Base-by-base conservation (phyloP, 495 filamentous ascomycete genomes). In the Talaromyces borbonicus region DNA sequence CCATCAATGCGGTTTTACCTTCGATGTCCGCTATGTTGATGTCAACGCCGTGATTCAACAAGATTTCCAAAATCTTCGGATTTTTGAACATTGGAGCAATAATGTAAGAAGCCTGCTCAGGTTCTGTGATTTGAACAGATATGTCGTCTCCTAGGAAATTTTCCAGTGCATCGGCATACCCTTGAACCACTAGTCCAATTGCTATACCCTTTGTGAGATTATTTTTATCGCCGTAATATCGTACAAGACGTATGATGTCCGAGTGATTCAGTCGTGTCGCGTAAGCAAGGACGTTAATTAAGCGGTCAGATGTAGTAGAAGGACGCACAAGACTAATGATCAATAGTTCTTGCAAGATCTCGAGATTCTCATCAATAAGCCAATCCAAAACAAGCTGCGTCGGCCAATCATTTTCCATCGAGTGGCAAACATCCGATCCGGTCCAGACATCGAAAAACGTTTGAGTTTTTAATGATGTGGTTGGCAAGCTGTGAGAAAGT, bases 1-100 rank as follows among this genome's bases (percentile, higher is more conserved):
- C 56, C 50, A 69, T 67, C 11, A 81, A 53, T 0, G 66, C 63
- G 5, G 69, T 74, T 14, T 36, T 47, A 6, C 59, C 59, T n/a
- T 48, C 29, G 16, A 46, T 51, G 31, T 56, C 52, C 18, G 37
- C 48, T 5, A 46, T 48, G 24, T 66, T 40, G 7, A 59, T 38
- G 42, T 56, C 40, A 12, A 55, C 59, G 12, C 59, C 57, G 29
- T 48, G 41, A 11, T 57, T 37, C 8, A 66, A 48, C 29, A 22
- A 8, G 12, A 64, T 43, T 23, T 49, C 40, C 1, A 26, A 5
- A 2, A 52, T 24, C 12, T 47, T 30, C 23, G 24, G 15, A 6
- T 38, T 29, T 19, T 50, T 23, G 1, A 20, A 31, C 7, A 23
- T 36, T 6, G 25, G 11, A 2, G 41, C 24, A 0, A 30, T 24